Evolutionary conservation across 208 protist species (phyloP).

Genomic region (Porcisia hertigi): DNA sequence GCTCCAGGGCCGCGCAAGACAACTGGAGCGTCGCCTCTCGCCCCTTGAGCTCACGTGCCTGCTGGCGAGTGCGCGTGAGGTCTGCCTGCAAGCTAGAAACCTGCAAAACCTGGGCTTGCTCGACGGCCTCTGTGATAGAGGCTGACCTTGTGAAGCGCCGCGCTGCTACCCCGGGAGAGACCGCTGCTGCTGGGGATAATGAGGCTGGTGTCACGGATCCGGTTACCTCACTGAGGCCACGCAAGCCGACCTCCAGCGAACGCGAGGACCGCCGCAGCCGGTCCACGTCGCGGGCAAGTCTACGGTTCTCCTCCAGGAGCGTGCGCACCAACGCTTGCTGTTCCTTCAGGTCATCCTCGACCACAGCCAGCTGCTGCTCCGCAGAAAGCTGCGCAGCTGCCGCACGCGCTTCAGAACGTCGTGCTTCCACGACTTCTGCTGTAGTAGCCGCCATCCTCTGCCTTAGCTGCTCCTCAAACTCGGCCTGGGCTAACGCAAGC

Average conservation of each 20-base stretch:
- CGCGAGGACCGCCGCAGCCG: slow-evolving; percentile 28
- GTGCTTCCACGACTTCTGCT: slow-evolving; percentile 45
- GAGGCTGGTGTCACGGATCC: slow-evolving; percentile 8
- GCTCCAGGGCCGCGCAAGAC: slow-evolving; percentile 21
- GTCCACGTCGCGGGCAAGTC: slow-evolving; percentile 30
- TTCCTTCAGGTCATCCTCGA: slow-evolving; percentile 32
- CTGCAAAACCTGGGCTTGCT: slow-evolving; percentile 54
- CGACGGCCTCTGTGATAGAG: slow-evolving; percentile 29
- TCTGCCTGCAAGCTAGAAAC: slow-evolving; percentile 63
- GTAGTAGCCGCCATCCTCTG: slow-evolving; percentile 20
- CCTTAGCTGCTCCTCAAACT: slow-evolving; percentile 50
- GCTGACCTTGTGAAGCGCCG: neutral
- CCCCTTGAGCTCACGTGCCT: slow-evolving; percentile 42
- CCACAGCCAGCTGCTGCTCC: slow-evolving; percentile 29
- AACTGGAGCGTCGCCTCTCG: slow-evolving; percentile 38
- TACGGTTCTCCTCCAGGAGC: slow-evolving; percentile 31
- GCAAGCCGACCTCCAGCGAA: slow-evolving; percentile 7
- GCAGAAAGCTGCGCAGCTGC: slow-evolving; percentile 37
- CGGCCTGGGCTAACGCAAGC: slow-evolving; percentile 25
- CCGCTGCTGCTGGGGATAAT: neutral
- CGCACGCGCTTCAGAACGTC: slow-evolving; percentile 38
- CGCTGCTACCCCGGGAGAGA: neutral
- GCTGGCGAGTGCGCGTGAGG: slow-evolving; percentile 41
- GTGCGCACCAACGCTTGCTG: slow-evolving; percentile 9
- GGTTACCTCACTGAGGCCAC: neutral